Evolutionary conservation across 2,329 filamentous ascomycete genomes (phyloP).

Genomic region (Dactylonectria estremocensis): DNA sequence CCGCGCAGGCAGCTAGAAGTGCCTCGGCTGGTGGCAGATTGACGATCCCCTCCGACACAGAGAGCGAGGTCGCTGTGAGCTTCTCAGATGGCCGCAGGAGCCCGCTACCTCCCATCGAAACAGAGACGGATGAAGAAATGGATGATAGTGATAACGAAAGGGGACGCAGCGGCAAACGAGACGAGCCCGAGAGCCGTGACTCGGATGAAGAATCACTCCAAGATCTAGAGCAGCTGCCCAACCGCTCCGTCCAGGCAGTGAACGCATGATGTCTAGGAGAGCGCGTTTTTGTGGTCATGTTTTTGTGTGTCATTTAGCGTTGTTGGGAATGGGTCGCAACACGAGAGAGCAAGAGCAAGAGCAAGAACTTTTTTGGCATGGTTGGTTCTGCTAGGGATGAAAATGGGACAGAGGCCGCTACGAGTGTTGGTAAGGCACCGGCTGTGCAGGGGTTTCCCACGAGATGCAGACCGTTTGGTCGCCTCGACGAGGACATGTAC

Average conservation of each 20-base stretch:
- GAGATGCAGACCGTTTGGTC: slow-evolving; percentile 26
- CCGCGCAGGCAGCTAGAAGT: slow-evolving; percentile 64
- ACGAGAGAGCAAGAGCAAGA: slow-evolving; percentile 26
- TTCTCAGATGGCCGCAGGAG: slow-evolving; percentile 72
- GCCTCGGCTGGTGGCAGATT: slow-evolving; percentile 59
- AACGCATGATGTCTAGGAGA: slow-evolving; percentile 48
- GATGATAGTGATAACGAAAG: slow-evolving; percentile 34
- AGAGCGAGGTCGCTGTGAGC: slow-evolving; percentile 73
- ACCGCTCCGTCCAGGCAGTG: slow-evolving; percentile 51
- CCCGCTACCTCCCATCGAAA: slow-evolving; percentile 68
- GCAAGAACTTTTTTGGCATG: slow-evolving; percentile 22
- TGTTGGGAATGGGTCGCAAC: slow-evolving; percentile 36
- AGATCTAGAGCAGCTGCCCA: slow-evolving; percentile 50
- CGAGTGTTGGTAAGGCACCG: slow-evolving; percentile 15
- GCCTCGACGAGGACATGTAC: slow-evolving; percentile 41
- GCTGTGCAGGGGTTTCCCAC: slow-evolving; percentile 22
- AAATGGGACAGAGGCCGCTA: slow-evolving; percentile 21
- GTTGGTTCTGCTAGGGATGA: slow-evolving; percentile 23
- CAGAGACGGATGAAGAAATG: slow-evolving; percentile 52
- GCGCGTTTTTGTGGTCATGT: slow-evolving; percentile 33
- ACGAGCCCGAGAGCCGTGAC: slow-evolving; percentile 47
- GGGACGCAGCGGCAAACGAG: slow-evolving; percentile 47
- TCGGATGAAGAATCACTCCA: slow-evolving; percentile 49
- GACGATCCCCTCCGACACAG: slow-evolving; percentile 68
- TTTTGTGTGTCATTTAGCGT: slow-evolving; percentile 48